Base-by-base conservation (phyloP, 768 basidiomycete genomes). In the Hygrocybe coccinea region DNA sequence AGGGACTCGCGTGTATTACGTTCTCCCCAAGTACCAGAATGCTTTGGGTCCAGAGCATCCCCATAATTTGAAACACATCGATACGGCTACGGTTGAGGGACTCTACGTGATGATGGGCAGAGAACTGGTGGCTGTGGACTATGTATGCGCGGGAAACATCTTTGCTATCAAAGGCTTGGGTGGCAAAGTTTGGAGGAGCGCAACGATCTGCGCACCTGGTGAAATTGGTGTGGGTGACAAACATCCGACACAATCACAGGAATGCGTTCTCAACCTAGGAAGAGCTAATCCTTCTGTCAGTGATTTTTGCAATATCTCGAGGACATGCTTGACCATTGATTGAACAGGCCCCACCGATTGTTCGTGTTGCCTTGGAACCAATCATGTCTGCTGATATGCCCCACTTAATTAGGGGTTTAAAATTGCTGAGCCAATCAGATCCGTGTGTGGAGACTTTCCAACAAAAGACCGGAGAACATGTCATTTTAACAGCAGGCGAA, bases 41-140 rank as follows among this genome's bases (percentile, higher is more conserved):
- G 56, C 79, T 2, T 72, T 91, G 15, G 77, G 75, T 3, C 85
- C 89, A 0, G 73, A 73, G 10, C 85, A 94, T 63, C 81, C 85
- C 6, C 65, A 70, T 33, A 98, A 98, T 70, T 71, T 68, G 12
- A 82, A 81, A 58, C 80, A 88, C 64, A 61, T 94, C 41, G 66
- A 79, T 21, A 71, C 74, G 8, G 78, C 85, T 21, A 76, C 74
- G n/a, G 82, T 95, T 12, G 80, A 84, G 55, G 85, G 83, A 5
- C 70, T 99, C 50, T 99, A 97, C 69, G 81, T 89, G 48, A 97
- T 99, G 92, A 98, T 99, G 97, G 97, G 97, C 2, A 75, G 91
- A 41, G 95, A 97, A 65, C 77, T 99, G n/a, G 84, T 91, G 0
- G 77, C 86, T 0, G 91, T 95, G 2, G 77, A 89, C 19, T 77